Conservation (phyloP, 306 rosid genomes). For the Rosa multiflora region DNA sequence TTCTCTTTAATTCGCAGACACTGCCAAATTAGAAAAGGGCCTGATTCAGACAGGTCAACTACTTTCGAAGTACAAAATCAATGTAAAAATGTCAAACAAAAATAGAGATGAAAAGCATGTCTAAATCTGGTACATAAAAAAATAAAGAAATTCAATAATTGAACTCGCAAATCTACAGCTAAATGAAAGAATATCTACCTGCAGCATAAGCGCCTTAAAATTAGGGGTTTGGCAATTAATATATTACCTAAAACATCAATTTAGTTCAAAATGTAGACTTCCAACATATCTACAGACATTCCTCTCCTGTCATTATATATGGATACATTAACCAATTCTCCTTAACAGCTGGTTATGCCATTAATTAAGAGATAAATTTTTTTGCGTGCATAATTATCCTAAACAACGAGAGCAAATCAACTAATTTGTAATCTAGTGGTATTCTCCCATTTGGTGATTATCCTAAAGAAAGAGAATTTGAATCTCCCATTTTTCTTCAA, state of each 20-base stretch:
- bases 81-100: neutral
- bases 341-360: neutral
- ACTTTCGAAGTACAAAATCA: neutral
- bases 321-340: neutral
- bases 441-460: too few species aligned
- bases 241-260: neutral
- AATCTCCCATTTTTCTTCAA: too few species aligned
- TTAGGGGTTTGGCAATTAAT: neutral
- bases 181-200: neutral
- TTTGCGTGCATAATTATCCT: too few species aligned
- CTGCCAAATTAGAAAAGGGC: neutral
- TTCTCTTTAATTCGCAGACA: neutral
- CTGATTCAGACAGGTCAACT: slow-evolving; percentile 8
- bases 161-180: neutral
- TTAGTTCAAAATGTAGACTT: neutral
- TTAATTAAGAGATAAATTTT: too few species aligned
- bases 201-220: slow-evolving; percentile 10
- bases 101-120: neutral
- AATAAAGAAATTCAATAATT: neutral
- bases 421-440: neutral
- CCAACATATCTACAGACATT: neutral
- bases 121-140: neutral
- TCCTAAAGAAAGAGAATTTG: too few species aligned
- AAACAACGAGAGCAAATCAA: neutral
- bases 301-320: neutral